A percentile compares a stretch with the other conserved stretches of the same genome.
Evolutionary conservation across 1,284 basidiomycete species (phyloP).

Genomic region (Sporisorium iseilematis-ciliati): DNA sequence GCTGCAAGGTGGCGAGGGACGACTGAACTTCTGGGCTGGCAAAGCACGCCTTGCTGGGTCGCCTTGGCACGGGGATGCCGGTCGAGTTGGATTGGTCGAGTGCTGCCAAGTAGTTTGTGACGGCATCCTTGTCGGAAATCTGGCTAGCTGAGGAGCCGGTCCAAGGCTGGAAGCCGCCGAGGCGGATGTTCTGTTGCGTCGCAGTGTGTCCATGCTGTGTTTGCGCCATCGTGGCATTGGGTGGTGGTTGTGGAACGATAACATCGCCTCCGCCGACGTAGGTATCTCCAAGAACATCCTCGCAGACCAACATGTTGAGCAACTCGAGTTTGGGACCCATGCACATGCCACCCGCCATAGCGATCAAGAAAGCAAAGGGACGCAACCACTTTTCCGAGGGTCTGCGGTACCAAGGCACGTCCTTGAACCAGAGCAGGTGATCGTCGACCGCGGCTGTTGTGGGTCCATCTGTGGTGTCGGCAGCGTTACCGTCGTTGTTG

Average conservation of each 20-base stretch:
- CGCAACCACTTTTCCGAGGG: slow-evolving; percentile 61
- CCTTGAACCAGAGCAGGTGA: slow-evolving; percentile 55
- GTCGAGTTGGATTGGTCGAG: slow-evolving; percentile 38
- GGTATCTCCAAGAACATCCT: slow-evolving; percentile 48
- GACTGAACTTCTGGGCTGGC: slow-evolving; percentile 53
- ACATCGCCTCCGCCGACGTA: slow-evolving; percentile 33
- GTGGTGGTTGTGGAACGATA: slow-evolving; percentile 15
- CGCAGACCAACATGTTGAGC: slow-evolving; percentile 63
- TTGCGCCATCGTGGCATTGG: slow-evolving; percentile 5
- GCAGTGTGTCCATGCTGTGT: neutral
- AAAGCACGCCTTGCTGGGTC: slow-evolving; percentile 51
- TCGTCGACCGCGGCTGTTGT: slow-evolving; percentile 29
- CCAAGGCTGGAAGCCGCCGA: slow-evolving; percentile 34
- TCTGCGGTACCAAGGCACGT: slow-evolving; percentile 57
- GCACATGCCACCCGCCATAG: slow-evolving; percentile 58
- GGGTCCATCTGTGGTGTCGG: neutral
- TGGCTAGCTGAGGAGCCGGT: neutral
- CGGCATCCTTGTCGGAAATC: slow-evolving; percentile 8
- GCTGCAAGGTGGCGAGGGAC: slow-evolving; percentile 52
- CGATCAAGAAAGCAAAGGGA: slow-evolving; percentile 58
- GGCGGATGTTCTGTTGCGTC: neutral
- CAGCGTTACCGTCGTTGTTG: neutral
- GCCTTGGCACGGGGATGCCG: slow-evolving; percentile 29
- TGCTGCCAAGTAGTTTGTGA: slow-evolving; percentile 22
- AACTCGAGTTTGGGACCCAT: slow-evolving; percentile 65